Conservation (phyloP, 768 basidiomycete species). For the Sporobolomyces phaffii region DNA sequence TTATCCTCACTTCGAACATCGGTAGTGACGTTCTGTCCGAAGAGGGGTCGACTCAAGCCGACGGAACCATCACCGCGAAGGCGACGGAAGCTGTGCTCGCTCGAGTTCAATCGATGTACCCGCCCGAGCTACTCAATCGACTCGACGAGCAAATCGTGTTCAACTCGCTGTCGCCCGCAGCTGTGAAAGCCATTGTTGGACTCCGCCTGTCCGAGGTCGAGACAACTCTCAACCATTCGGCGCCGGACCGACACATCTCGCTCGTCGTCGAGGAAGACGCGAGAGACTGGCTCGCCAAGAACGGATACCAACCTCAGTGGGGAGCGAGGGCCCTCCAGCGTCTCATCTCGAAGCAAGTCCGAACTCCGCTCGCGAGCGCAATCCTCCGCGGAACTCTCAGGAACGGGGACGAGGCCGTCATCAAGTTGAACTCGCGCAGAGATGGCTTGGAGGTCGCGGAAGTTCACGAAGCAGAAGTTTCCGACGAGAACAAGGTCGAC, state of each 20-base stretch:
- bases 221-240: slow-evolving; percentile 62
- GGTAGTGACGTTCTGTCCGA: slow-evolving; percentile 44
- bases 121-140: slow-evolving; percentile 44
- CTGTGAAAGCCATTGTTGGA: slow-evolving; percentile 77
- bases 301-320: slow-evolving; percentile 72
- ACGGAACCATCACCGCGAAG: slow-evolving; percentile 28
- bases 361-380: slow-evolving; percentile 12
- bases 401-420: slow-evolving; percentile 28
- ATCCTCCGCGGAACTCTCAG: slow-evolving; percentile 21
- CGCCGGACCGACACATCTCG: slow-evolving; percentile 68
- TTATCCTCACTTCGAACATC: slow-evolving; percentile 34
- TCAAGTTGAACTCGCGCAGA: slow-evolving; percentile 11
- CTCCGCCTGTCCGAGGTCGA: slow-evolving; percentile 71
- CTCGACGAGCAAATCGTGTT: slow-evolving; percentile 51
- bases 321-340: slow-evolving; percentile 87
- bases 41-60: not conserved
- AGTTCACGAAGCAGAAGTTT: slow-evolving; percentile 11
- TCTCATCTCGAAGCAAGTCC: slow-evolving; percentile 57
- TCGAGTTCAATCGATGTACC: slow-evolving; percentile 19
- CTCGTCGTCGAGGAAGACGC: slow-evolving; percentile 68
- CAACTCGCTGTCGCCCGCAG: slow-evolving; percentile 67
- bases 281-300: slow-evolving; percentile 63
- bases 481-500: too few relatives aligned
- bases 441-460: slow-evolving; percentile 27
- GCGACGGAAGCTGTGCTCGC: slow-evolving; percentile 15